Conservation (phyloP, 768 basidiomycete species). For the Hericium alpestre region DNA sequence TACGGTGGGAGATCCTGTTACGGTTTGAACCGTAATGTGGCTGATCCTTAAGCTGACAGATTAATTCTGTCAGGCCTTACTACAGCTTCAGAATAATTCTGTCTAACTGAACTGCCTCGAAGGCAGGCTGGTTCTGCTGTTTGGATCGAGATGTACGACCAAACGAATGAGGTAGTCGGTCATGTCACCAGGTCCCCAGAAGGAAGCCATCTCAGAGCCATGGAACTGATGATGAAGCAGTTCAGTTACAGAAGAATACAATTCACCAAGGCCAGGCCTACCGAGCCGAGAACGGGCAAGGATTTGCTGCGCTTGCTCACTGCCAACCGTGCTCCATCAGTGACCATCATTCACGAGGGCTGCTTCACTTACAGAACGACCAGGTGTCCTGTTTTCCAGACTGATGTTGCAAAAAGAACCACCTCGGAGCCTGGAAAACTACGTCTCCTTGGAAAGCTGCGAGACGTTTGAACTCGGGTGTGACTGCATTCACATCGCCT, state of each 20-base stretch:
- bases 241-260: no score
- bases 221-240: conserved; percentile 3
- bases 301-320: neutral
- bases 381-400: conserved; percentile 23
- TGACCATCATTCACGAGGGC: neutral
- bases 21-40: no score
- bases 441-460: conserved; percentile 28
- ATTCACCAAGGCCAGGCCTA: neutral
- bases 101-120: no score
- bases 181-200: conserved; percentile 3
- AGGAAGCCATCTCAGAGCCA: conserved; percentile 2
- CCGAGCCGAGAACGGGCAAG: neutral
- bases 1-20: no score
- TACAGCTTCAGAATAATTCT: no score
- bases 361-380: conserved; percentile 24
- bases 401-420: conserved; percentile 24
- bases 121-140: conserved; percentile 4
- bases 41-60: no score
- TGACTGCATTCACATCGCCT: conserved; percentile 10
- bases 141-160: conserved; percentile 16
- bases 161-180: conserved; percentile 18
- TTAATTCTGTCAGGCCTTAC: no score
- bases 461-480: conserved; percentile 31
- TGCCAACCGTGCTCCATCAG: neutral
- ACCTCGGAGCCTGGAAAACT: conserved; percentile 24